Evolutionary conservation across 306 rosid genomes (phyloP), one percentile per base, ranked within the genome.

Genomic region (Medicago arabica): DNA sequence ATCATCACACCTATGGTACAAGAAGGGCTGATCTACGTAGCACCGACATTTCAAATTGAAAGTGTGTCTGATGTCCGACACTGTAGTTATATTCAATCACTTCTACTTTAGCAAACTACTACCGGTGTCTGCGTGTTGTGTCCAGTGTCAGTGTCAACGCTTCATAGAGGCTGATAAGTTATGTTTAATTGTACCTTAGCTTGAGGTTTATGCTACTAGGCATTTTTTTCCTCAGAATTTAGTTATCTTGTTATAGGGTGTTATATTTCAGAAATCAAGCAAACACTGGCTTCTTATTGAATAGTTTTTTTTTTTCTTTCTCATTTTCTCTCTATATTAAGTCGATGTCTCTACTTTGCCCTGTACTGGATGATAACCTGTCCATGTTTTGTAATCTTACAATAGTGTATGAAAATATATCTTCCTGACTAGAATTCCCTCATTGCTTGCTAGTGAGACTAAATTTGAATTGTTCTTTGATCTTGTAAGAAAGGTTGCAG

Each of bases 191-290:
- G 49, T 65, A 54, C 51, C 62, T 34, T 65, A 15, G 85, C 49
- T 79, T 66, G 47, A 67, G 79, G 50, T 76, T 75, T 79, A 53
- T 57, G 69, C 57, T 69, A 17, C 71, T 74, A 73, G 78, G 62
- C 9, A 2, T 46, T 83, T 80, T 54, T 81, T 7, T 43, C 38
- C 36, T 59, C 58, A 69, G 55, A 47, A 69, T 57, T 75, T 63
- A 63, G 65, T 50, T 83, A 46, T 81, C 58, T 71, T 64, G 59
- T 61, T 44, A 81, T 53, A 81, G 54, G 39, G 70, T 83, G 83
- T 66, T 71, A 66, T 47, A 50, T 1, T 76, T 71, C 51, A 73
- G 16, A 86, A 55, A 62, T 55, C 59, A 55, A 80, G 66, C 74
- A 50, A 54, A 76, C 36, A 46, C 59, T 21, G 31, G 60, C 75